Base-by-base conservation (phyloP, 768 basidiomycete species). In the Obba rivulosa region DNA sequence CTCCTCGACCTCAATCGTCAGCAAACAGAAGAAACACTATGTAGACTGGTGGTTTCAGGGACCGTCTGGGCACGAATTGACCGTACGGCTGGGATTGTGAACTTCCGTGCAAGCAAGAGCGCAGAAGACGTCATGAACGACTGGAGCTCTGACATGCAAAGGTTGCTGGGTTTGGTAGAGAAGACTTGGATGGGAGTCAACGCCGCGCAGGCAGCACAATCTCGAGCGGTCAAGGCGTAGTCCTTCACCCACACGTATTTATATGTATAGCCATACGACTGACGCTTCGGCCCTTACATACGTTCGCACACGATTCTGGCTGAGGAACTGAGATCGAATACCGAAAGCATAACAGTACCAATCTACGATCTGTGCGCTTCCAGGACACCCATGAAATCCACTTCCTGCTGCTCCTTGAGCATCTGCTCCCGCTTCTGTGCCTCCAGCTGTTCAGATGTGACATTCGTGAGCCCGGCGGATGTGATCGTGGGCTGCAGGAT, bases 181-280 rank as follows among this genome's bases (percentile, higher is more conserved):
- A 97, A 97, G 79, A 92, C 92, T n/a, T 96, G 94, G 90, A 92
- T 92, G 90, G 87, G 86, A 34, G 85, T 92, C 78, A 92, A 92
- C 56, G 89, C 90, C 28, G 89, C 90, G 10, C 80, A 88, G 63
- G 89, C 90, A 41, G 89, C 89, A 18, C 86, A 88, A 56, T 81
- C 86, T 43, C 74, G 82, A 51, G 56, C 56, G 20, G 70, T 71
- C 53, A 77, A 75, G 53, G 69, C 69, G 57, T 74, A 65, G 58
- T 48, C 21, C 22, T 22, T 41, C 16, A 31, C 13, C 10, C 3
- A 7, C 41, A 43, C 8, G 28, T 31, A 31, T 13, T 31, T 5
- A 7, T 31, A 31, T 13, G n/a, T 43, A 9, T 43, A 25, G n/a
- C 17, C 8, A 14, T 7, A 2, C 23, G 22, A 8, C 23, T 43